Conservation (phyloP, 2,329 filamentous ascomycete genomes). For the Lasiodiplodia gonubiensis region DNA sequence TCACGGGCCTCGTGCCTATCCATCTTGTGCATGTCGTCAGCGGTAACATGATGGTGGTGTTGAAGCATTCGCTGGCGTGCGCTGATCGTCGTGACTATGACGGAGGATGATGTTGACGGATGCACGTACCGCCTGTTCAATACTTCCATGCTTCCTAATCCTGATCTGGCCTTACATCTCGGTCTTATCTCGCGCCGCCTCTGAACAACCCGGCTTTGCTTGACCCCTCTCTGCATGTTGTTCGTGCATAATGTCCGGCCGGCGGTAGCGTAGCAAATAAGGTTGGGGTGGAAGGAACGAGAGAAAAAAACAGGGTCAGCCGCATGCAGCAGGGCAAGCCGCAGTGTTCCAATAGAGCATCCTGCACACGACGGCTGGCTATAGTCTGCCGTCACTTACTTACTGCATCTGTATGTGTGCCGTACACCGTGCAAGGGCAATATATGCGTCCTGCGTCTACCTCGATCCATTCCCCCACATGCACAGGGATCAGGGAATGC, state of each 20-base stretch:
- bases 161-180: too few species aligned
- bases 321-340: too few species aligned
- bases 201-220: too few species aligned
- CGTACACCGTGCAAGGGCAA: background rate
- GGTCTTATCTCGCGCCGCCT: too few species aligned
- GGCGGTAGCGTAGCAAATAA: too few species aligned
- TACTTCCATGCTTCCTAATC: background rate
- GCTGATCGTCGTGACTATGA: background rate
- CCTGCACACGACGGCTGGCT: too few species aligned
- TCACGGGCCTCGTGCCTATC: background rate
- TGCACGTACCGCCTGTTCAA: background rate
- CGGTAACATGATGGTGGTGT: background rate
- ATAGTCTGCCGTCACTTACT: background rate
- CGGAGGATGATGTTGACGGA: background rate
- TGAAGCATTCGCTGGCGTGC: background rate
- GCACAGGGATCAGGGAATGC: background rate
- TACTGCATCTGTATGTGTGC: background rate
- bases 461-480: background rate
- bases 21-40: background rate
- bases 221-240: too few species aligned
- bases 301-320: too few species aligned
- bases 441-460: background rate
- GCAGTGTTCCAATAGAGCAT: too few species aligned
- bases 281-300: too few species aligned
- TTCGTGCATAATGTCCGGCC: too few species aligned